Base-by-base conservation (phyloP, 176 grass and related monocot genomes). In the Musa itinerans region DNA sequence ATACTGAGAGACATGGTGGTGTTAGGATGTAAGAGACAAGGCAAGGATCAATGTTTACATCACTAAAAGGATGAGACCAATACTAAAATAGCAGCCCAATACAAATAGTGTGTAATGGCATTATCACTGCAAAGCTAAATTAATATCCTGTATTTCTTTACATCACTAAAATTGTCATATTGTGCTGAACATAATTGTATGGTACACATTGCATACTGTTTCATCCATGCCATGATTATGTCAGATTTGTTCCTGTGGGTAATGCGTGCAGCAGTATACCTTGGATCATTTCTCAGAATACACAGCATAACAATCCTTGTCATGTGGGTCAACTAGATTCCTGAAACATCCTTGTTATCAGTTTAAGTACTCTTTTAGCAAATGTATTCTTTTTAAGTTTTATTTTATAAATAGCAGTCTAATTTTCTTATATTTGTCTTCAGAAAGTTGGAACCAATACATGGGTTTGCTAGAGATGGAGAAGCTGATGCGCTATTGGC, bases 381-480 rank as follows among this genome's bases (percentile, higher is more conserved):
- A 61, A n/a, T 19, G n/a, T 61, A n/a, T n/a, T 3, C 19, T 61
- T 43, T 43, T 43, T 43, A 43, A 43, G 4, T 43, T 43, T 15
- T 8, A 14, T 27, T 17, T 27, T 56, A 21, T 26, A 21, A 17
- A 11, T 74, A 1, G 8, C 21, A 12, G 20, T 55, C 52, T 57
- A 74, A 77, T 21, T 78, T 77, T 59, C 20, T 17, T 17, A 14
- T 34, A 52, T 57, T 13, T 83, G 54, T 56, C 50, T 79, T 49
- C 71, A 94, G 95, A 87, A 87, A 85, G 58, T 86, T 99, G 82
- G 86, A 86, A 63, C 86, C 89, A 27, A 86, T 99, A 76, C 95
- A 99, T 81, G 80, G 89, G 48, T 86, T 89, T 74, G 95, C 95
- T 9, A 92, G 95, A 84, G 95, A 99, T 89, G 95, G 95, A 69